Evolutionary conservation across 1,284 basidiomycete species (phyloP).

Genomic region (Pseudozyma sp.): DNA sequence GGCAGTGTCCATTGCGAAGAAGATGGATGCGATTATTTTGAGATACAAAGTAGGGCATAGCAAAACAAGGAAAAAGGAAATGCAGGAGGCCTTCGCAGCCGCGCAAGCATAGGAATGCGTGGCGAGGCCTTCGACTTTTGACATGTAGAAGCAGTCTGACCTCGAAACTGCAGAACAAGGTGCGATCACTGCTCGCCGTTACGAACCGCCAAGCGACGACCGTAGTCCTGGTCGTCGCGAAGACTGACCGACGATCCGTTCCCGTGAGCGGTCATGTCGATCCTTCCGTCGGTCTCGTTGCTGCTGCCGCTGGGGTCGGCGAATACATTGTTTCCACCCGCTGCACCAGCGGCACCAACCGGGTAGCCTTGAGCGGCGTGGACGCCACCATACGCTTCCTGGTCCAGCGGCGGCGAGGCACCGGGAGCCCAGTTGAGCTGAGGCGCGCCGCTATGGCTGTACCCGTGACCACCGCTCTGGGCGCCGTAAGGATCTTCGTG

Average conservation of each 20-base stretch:
- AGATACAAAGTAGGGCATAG: not conserved
- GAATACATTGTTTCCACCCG: constrained; percentile 49
- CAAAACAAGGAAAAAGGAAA: not conserved
- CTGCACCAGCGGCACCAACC: constrained; percentile 1
- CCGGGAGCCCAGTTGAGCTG: constrained; percentile 48
- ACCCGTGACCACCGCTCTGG: constrained; percentile 35
- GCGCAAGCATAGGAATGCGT: too few relatives aligned
- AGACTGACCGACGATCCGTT: constrained; percentile 43
- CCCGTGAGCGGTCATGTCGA: constrained; percentile 48
- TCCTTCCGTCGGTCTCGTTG: constrained; percentile 51
- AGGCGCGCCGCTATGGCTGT: constrained; percentile 34
- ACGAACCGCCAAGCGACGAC: constrained; percentile 49
- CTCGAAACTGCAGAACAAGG: not conserved
- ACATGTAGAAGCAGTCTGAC: not conserved
- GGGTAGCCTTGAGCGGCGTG: constrained; percentile 12
- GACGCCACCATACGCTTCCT: constrained; percentile 31
- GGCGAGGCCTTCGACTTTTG: too few relatives aligned
- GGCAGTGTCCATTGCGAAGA: constrained; percentile 5
- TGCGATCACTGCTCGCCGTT: constrained; percentile 28
- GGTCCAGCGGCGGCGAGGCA: constrained; percentile 44
- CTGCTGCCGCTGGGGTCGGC: constrained; percentile 51
- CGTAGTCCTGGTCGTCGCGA: constrained; percentile 59
- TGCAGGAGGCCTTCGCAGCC: constrained; percentile 5
- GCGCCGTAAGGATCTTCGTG: constrained; percentile 42
- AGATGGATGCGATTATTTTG: not conserved